Evolutionary conservation across 768 basidiomycete species (phyloP), one percentile per base, ranked within the genome.

Genomic region (Pulveroboletus ravenelii): DNA sequence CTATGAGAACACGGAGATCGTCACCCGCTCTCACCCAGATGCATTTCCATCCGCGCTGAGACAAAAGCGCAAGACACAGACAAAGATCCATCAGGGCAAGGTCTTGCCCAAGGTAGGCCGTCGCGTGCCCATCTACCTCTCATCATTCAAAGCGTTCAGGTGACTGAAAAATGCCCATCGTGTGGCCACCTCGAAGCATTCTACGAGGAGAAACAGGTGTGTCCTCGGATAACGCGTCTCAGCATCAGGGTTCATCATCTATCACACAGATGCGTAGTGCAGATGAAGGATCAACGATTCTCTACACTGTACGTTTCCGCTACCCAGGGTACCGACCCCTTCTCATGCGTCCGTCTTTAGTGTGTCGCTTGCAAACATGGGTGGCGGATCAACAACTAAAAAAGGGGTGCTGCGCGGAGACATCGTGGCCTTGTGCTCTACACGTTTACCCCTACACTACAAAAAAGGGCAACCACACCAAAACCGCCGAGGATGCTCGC

Each of bases 221-320:
- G 79, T 48, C 2, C 15, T 15, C 17, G 10, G 43, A 41, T 4
- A 9, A n/a, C 3, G 18, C 15, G 30, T 17, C 17, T 5, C 0
- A 5, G 32, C 27, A 35, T 18, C 50, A n/a, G 5, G 3, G 5
- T 30, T 45, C 20, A 50, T 41, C 32, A 4, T 23, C 25, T 30
- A 27, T 46, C 45, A 29, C 40, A 36, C 65, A 90, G 88, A 73
- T 89, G 65, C 82, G 93, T 44, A 89, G 90, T 57, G 93, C 91
- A 35, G 93, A 95, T 69, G 93, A 95, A 75, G 93, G 93, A 3
- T 89, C 90, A 30, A 96, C 93, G 12, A 84, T 94, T 60, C 85
- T 95, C 67, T 96, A 94, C 69, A 91, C 85, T n/a, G 93, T 93
- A 64, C 53, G 87, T 75, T 30, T 54, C 43, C 14, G n/a, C 31